Evolutionary conservation across 208 protist species (phyloP), one percentile per base, ranked within the genome.

Genomic region (Wallacemonas sp.): DNA sequence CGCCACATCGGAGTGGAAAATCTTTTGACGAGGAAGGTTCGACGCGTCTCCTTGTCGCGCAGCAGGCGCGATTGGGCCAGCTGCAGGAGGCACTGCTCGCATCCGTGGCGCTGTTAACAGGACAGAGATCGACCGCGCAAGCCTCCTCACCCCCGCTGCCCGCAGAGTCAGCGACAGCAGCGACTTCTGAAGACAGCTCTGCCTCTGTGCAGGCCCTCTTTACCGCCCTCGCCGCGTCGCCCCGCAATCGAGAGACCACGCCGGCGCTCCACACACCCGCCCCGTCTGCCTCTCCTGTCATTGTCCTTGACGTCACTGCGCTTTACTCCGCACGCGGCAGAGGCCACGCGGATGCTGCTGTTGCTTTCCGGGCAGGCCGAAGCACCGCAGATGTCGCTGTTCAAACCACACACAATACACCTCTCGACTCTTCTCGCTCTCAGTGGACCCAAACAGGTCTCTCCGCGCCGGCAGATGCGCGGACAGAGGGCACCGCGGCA

Each of bases 241-340:
- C 14, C 36, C 36, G 9, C 36, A 41, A n/a, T n/a, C n/a, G n/a
- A n/a, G n/a, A n/a, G n/a, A n/a, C n/a, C n/a, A n/a, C n/a, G n/a
- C n/a, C n/a, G n/a, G n/a, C n/a, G n/a, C 36, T 17, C 36, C 36
- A 17, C 36, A 17, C 36, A 15, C 11, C n/a, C n/a, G n/a, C n/a
- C 8, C 5, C 47, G 11, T 14, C 51, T n/a, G 41, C 51, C 24
- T 51, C 68, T 24, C 80, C 80, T 19, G 75, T 88, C 31, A 82
- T 88, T 64, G 45, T 88, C 4, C 42, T 88, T 5, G 82, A 88
- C 63, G 56, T 88, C 22, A 85, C 78, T 4, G 68, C 73, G 1
- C 61, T 81, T 58, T 75, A 76, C 22, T 75, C 69, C 11, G 39
- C 45, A 15, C 36, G 61, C 17, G 45, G 41, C 26, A 17, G 6